Evolutionary conservation across 164 flowering plant species (phyloP).

Genomic region (Stephania japonica): DNA sequence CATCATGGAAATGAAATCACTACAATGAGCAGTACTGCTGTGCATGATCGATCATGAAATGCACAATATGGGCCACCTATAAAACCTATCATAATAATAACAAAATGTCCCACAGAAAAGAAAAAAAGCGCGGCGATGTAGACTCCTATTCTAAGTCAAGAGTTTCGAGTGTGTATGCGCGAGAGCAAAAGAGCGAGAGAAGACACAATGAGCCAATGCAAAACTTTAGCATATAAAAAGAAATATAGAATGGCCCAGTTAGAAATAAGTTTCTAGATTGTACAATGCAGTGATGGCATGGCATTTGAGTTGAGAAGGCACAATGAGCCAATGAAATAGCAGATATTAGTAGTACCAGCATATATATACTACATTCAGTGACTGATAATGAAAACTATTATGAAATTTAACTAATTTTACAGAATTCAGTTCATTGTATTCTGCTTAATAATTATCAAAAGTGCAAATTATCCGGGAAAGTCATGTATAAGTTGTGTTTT

Average conservation of each 20-base stretch:
- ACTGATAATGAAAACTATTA: background rate
- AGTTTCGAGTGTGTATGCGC: no score
- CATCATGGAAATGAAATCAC: no score
- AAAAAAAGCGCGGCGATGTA: background rate
- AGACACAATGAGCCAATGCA: no score
- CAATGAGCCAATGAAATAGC: background rate
- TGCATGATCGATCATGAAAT: constrained; percentile 25
- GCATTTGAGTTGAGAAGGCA: background rate
- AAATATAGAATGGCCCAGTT: background rate
- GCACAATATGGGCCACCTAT: constrained; percentile 10
- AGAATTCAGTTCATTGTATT: no score
- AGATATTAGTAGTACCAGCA: background rate
- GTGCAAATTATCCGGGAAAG: background rate
- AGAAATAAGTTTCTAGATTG: background rate
- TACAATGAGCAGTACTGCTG: constrained; percentile 8
- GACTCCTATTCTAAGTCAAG: no score
- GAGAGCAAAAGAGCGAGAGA: no score
- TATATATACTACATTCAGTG: background rate
- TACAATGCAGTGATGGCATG: background rate
- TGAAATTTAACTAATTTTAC: background rate
- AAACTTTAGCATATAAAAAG: no score
- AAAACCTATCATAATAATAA: background rate
- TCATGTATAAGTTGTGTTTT: background rate
- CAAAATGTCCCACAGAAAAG: background rate
- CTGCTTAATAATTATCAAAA: no score